Conservation (phyloP, 345 rosid species). For the Euphorbia lathyris region DNA sequence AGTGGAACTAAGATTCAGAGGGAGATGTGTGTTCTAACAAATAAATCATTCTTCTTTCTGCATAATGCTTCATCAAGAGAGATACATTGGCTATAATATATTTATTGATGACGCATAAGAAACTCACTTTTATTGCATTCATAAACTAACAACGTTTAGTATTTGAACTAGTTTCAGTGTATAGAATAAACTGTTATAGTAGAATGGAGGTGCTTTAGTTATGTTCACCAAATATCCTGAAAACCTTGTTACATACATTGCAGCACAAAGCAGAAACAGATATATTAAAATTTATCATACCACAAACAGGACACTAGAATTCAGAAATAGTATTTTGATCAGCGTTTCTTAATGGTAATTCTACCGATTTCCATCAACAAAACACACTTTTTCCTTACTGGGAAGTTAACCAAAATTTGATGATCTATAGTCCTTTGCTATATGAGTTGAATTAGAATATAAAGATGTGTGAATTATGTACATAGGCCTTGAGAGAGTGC, state of each 20-base stretch:
- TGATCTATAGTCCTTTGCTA: background rate
- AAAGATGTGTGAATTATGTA: background rate
- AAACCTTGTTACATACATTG: background rate
- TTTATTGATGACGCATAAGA: background rate
- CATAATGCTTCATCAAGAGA: background rate
- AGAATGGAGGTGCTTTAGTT: background rate
- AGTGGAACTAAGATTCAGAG: background rate
- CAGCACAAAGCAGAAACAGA: background rate
- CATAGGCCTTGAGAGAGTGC: constrained; percentile 90
- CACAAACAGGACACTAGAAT: background rate
- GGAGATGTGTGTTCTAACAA: background rate
- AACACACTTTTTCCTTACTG: too few relatives aligned
- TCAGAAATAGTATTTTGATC: background rate
- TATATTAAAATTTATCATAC: background rate
- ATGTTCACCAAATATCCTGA: background rate
- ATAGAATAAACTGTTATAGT: background rate
- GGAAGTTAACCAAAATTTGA: background rate
- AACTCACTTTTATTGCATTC: background rate
- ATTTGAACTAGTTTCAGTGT: background rate
- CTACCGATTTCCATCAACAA: background rate
- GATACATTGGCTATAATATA: background rate
- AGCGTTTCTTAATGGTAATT: background rate
- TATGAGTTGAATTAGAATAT: background rate
- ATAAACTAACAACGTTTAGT: background rate
- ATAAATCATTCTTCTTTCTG: background rate